These are phyloP conservation scores for Fusarium euwallaceae DNA, from an alignment of 2,329 filamentous ascomycete species.

Conservation along the genomic window DNA sequence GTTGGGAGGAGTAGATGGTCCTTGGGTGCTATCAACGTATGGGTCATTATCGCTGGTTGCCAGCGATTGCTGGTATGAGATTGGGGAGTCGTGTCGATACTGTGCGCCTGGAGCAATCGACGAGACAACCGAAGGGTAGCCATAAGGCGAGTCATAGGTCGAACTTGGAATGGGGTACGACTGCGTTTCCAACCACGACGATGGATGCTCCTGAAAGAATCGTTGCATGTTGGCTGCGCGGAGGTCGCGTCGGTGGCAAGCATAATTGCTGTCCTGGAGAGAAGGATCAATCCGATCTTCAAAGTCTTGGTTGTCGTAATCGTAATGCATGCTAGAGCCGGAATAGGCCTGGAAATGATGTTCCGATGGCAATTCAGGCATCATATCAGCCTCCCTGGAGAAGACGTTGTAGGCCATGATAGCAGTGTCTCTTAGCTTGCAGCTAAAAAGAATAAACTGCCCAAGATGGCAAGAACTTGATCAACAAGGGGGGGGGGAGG, in stretches of 20 bases:
- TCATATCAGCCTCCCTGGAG: neutral
- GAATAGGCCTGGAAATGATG: neutral
- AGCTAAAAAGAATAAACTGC: neutral
- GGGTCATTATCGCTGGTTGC: constrained; percentile 33
- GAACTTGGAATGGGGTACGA: neutral
- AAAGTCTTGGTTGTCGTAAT: constrained; percentile 9
- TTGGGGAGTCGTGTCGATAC: constrained; percentile 32
- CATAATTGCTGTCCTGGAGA: constrained; percentile 13
- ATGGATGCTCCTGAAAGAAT: constrained; percentile 30
- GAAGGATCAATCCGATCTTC: constrained; percentile 25
- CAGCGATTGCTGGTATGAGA: constrained; percentile 35
- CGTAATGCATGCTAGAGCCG: neutral
- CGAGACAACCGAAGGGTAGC: constrained; percentile 11
- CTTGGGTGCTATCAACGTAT: constrained; percentile 28
- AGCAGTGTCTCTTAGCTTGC: neutral
- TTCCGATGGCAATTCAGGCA: neutral
- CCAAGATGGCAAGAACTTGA: neutral
- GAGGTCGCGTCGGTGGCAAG: neutral
- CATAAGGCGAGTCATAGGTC: neutral
- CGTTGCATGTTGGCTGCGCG: constrained; percentile 24
- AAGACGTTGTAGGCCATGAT: constrained; percentile 15
- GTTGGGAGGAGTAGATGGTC: constrained; percentile 37
- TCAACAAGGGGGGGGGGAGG: neutral
- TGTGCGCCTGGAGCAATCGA: constrained; percentile 9
- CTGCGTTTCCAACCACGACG: constrained; percentile 4